Evolutionary conservation across 331 rosid genomes (phyloP).

Genomic region (Pyrus hybrid): DNA sequence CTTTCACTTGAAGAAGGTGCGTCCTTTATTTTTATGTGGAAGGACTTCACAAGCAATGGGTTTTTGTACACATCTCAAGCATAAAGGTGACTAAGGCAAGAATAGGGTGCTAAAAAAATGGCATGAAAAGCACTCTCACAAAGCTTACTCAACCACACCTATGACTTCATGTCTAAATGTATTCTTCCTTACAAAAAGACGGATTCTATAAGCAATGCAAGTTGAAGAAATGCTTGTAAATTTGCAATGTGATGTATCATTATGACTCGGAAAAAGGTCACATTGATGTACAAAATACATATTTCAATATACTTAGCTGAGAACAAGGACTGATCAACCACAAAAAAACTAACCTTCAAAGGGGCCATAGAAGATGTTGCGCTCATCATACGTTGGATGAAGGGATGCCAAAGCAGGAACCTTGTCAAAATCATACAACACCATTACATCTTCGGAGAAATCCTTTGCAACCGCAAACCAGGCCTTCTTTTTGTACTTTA

Average conservation of each 20-base stretch:
- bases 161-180: neutral
- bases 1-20: neutral
- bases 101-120: neutral
- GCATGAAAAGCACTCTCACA: neutral
- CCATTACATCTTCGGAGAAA: conserved; percentile 79
- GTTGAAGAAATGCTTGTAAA: neutral
- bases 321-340: conserved; percentile 6
- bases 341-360: conserved; percentile 68
- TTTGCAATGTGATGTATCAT: neutral
- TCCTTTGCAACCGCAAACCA: conserved; percentile 94
- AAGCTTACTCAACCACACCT: neutral
- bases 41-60: neutral
- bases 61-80: neutral
- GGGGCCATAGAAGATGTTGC: conserved; percentile 75
- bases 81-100: neutral
- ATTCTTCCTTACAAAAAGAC: neutral
- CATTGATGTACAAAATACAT: neutral
- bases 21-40: neutral
- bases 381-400: conserved; percentile 64
- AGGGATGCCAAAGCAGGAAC: conserved; percentile 79
- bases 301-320: neutral
- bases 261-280: neutral
- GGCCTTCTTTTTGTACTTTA: conserved; percentile 75
- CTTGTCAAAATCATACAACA: conserved; percentile 73
- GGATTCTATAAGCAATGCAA: neutral